These are phyloP conservation scores for Juglanconis oblonga DNA, from an alignment of 2,329 filamentous ascomycete genomes.

Conservation along the genomic window DNA sequence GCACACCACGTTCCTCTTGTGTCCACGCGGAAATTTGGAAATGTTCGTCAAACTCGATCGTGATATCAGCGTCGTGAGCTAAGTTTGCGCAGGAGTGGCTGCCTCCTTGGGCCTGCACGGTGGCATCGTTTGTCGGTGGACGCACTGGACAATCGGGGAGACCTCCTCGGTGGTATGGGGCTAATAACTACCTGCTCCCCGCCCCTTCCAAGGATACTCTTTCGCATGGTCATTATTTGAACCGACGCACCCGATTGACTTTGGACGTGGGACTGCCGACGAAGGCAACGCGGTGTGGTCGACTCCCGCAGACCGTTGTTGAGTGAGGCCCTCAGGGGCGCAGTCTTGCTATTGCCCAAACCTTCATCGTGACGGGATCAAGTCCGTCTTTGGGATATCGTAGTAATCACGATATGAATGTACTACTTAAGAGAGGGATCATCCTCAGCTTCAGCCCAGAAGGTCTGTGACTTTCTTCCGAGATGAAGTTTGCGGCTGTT, in stretches of 20 bases:
- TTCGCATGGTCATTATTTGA: constrained; percentile 48
- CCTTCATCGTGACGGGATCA: too few species aligned
- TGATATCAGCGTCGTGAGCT: constrained; percentile 41
- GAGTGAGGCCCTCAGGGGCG: constrained; percentile 24
- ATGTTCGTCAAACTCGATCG: constrained; percentile 54
- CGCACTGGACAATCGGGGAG: constrained; percentile 55
- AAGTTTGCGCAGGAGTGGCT: constrained; percentile 59
- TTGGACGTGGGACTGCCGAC: constrained; percentile 29
- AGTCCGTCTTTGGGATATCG: too few species aligned
- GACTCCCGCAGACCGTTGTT: constrained; percentile 42
- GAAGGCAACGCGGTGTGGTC: constrained; percentile 44
- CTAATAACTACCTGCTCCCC: constrained; percentile 48
- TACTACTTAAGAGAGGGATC: too few species aligned
- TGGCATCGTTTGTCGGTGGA: constrained; percentile 33
- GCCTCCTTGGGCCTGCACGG: constrained; percentile 57
- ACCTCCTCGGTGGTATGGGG: constrained; percentile 52
- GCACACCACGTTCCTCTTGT: constrained; percentile 45
- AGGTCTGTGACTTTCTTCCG: too few species aligned
- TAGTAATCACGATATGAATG: too few species aligned
- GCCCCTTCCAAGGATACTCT: constrained; percentile 38
- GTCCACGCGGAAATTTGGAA: constrained; percentile 54
- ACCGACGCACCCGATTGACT: constrained; percentile 47
- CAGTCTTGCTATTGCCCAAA: too few species aligned
- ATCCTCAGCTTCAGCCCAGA: too few species aligned
- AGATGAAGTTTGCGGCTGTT: too few species aligned